Evolutionary conservation across 176 grass and related monocot species (phyloP), one percentile per base, ranked within the genome.

Genomic region (Eremochloa ophiuroides): DNA sequence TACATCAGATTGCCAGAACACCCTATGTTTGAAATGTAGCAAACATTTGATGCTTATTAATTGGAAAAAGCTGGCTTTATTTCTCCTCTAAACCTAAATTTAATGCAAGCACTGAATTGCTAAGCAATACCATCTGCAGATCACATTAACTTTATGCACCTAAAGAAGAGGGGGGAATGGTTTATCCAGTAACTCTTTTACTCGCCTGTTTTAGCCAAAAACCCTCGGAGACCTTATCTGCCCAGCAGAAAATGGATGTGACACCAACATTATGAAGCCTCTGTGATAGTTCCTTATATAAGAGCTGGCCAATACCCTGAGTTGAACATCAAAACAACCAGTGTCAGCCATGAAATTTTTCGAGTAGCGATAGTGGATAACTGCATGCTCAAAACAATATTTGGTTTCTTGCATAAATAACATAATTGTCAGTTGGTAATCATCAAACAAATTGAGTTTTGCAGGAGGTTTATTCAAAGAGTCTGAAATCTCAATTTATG

Each of bases 141-240:
- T 35, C 71, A 23, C 3, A 30, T 12, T 7, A 61, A 67, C 44
- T 81, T 81, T 74, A 80, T 68, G 39, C 4, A 69, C 43, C 9
- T 62, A 50, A 73, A 28, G 58, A 28, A 37, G 16, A 10, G 23
- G 42, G 65, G n/a, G 42, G 41, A 35, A 66, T 17, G 12, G 11
- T 9, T 61, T 73, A 26, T 25, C 5, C 58, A 42, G 47, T 66
- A 70, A 69, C 46, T 73, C 62, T 30, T 73, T 72, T 10, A 82
- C 82, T 75, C 91, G 87, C 94, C 89, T 94, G 91, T 86, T 97
- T 97, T 81, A 92, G 76, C 94, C 94, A 94, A 94, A 97, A 97
- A 63, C 82, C 89, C 91, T 92, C 85, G 16, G 94, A 97, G 26
- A 84, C 80, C 47, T 86, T 81, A 82, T 94, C 94, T 84, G 89